Base-by-base conservation (phyloP, 1,284 basidiomycete genomes). In the Sanghuangporus weigelae region DNA sequence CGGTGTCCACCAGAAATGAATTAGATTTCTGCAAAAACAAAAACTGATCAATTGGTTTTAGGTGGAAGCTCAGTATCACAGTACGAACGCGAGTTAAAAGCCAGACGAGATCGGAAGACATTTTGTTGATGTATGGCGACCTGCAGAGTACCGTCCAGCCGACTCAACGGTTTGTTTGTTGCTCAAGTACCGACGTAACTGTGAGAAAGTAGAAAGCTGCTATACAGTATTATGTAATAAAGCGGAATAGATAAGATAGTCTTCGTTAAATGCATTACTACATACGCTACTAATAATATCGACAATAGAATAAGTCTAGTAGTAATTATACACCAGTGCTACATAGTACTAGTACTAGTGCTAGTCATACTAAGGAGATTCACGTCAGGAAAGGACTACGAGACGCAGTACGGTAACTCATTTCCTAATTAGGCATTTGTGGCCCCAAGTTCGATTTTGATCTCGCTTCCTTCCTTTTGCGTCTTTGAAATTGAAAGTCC, bases 71-170 rank as follows among this genome's bases (percentile, higher is more conserved):
- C 5, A 31, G 26, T 5, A 31, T 31, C 26, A 31, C 26, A 31
- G 57, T n/a, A 85, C 89, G 72, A 71, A 92, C 90, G 72, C 93
- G 91, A 77, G 95, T 76, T 69, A 95, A 89, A 75, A 93, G 86
- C 93, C 93, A 96, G 80, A 93, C 83, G 76, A 95, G 90, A 77
- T 95, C 93, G 79, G 76, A 72, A 70, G 90, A 90, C 88, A 90
- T 90, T 73, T 78, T 84, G 56, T 78, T n/a, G 51, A 3, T 35
- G 16, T 26, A 23, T 38, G 7, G 40, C 11, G 31, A 36, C 7
- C 16, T 16, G 21, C 21, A 26, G n/a, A 42, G 11, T 42, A 11
- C 40, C n/a, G 4, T 11, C n/a, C 3, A 11, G 10, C 40, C 40
- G 11, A 1, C n/a, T 11, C 12, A 42, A 42, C 40, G 4, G 2